These are phyloP conservation scores for Aspergillus indologenus DNA, from an alignment of 495 filamentous ascomycete species.

Conservation along the genomic window DNA sequence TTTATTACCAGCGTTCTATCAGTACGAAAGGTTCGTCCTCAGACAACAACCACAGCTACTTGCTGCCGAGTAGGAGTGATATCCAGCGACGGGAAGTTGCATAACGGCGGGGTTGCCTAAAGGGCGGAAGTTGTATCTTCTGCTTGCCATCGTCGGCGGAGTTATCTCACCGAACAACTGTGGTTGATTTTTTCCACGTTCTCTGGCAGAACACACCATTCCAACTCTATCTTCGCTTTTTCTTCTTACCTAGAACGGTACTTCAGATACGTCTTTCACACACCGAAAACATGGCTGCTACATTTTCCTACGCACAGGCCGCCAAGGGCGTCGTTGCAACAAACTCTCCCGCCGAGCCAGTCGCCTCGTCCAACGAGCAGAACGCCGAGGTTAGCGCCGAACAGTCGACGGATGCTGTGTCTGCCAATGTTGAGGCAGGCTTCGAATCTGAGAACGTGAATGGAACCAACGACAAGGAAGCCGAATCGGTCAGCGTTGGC, in stretches of 20 bases:
- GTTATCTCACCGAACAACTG: slow-evolving; percentile 24
- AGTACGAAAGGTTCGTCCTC: slow-evolving; percentile 6
- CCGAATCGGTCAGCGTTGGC: slow-evolving; percentile 61
- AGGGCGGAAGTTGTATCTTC: slow-evolving; percentile 28
- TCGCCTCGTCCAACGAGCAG: slow-evolving; percentile 32
- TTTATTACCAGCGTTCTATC: slow-evolving; percentile 1
- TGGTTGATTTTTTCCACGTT: slow-evolving; percentile 28
- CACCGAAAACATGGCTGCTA: slow-evolving; percentile 33
- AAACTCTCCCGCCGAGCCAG: slow-evolving; percentile 35
- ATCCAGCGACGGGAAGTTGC: slow-evolving; percentile 27
- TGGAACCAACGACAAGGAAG: slow-evolving; percentile 28
- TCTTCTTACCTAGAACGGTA: slow-evolving; percentile 18
- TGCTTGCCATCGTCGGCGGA: slow-evolving; percentile 31
- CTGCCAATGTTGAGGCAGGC: slow-evolving; percentile 25
- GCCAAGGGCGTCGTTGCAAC: slow-evolving; percentile 67
- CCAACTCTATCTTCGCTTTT: slow-evolving; percentile 10
- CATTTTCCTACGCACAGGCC: slow-evolving; percentile 93
- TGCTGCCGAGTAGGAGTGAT: slow-evolving; percentile 22
- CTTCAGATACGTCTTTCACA: slow-evolving; percentile 13
- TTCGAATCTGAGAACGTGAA: slow-evolving; percentile 30
- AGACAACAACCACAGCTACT: slow-evolving; percentile 1
- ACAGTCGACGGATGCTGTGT: slow-evolving; percentile 18
- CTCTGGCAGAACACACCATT: slow-evolving; percentile 29
- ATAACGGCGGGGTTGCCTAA: slow-evolving; percentile 33
- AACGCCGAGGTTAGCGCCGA: slow-evolving; percentile 15